Evolutionary conservation across 495 filamentous ascomycete genomes (phyloP).

Genomic region (Xylaria palmicola): DNA sequence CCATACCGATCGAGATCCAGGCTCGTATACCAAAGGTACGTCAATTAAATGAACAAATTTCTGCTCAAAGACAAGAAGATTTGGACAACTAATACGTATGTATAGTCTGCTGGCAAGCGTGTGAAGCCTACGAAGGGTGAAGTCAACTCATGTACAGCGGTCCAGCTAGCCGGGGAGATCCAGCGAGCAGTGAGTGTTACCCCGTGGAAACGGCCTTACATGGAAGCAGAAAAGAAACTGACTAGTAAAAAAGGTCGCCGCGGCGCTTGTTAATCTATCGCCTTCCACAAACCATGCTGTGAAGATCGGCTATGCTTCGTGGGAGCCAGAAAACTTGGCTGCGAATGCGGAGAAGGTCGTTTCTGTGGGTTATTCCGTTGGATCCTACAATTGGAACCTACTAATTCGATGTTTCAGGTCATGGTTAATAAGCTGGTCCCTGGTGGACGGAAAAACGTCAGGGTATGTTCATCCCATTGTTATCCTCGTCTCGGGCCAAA

Average conservation of each 20-base stretch:
- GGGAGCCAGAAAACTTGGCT: constrained; percentile 69
- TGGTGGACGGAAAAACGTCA: constrained; percentile 81
- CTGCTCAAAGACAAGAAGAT: neutral
- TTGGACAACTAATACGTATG: neutral
- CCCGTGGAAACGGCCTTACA: neutral
- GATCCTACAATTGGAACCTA: constrained; percentile 9
- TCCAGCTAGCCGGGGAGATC: constrained; percentile 28
- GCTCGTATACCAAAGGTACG: constrained; percentile 56
- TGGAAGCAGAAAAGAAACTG: constrained; percentile 48
- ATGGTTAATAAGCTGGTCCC: constrained; percentile 76
- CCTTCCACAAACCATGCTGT: constrained; percentile 64
- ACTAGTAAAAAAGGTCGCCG: constrained; percentile 41
- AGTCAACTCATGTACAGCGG: constrained; percentile 28
- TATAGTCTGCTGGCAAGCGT: constrained; percentile 57
- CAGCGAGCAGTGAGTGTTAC: constrained; percentile 27
- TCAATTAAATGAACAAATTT: neutral
- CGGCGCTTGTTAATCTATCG: constrained; percentile 71
- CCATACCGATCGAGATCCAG: constrained; percentile 76
- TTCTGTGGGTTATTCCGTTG: neutral
- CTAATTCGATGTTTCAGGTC: constrained; percentile 65
- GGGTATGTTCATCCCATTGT: constrained; percentile 32
- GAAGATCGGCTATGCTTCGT: constrained; percentile 68
- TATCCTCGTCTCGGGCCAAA: no score
- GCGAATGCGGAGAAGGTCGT: constrained; percentile 54
- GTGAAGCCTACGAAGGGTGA: constrained; percentile 52